These are phyloP conservation scores for Chytriomyces hyalinus DNA, from an alignment of 192 early-diverging fungal species.

Conservation along the genomic window DNA sequence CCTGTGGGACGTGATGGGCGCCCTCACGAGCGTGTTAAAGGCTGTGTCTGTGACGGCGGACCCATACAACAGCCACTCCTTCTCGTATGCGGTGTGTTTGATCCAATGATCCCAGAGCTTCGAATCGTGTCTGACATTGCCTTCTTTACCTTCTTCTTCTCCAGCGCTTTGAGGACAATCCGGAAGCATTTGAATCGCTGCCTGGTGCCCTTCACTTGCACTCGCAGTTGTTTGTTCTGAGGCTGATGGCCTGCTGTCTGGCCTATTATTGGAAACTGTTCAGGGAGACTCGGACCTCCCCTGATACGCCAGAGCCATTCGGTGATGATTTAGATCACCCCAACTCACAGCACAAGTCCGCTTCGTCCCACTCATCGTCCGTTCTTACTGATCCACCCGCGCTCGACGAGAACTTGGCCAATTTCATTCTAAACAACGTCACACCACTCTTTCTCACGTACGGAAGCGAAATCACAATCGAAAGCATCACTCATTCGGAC, in stretches of 20 bases:
- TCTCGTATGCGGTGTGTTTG: not conserved
- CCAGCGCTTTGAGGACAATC: not conserved
- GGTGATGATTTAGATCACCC: not conserved
- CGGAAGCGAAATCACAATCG: slow-evolving; percentile 45
- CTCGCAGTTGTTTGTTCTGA: slow-evolving; percentile 84
- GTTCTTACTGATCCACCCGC: slow-evolving; percentile 71
- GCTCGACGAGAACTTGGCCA: slow-evolving; percentile 74
- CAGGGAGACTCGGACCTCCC: slow-evolving; percentile 35
- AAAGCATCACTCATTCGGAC: slow-evolving; percentile 51
- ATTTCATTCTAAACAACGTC: slow-evolving; percentile 66
- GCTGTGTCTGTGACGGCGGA: not conserved
- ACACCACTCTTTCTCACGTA: slow-evolving; percentile 69
- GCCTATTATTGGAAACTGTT: slow-evolving; percentile 83
- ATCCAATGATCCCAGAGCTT: not conserved
- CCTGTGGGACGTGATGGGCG: slow-evolving; percentile 23
- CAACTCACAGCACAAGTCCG: slow-evolving; percentile 3
- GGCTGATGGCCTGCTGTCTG: slow-evolving; percentile 84
- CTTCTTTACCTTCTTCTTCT: not conserved
- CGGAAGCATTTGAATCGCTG: not conserved
- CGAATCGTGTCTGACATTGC: not conserved
- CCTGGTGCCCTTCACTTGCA: slow-evolving; percentile 54
- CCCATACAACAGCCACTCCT: not conserved
- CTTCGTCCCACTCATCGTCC: slow-evolving; percentile 16
- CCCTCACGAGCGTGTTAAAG: slow-evolving; percentile 1
- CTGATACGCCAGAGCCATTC: not conserved